Evolutionary conservation across 2,329 filamentous ascomycete genomes (phyloP), one percentile per base, ranked within the genome.

Genomic region (Grosmannia clavigera): DNA sequence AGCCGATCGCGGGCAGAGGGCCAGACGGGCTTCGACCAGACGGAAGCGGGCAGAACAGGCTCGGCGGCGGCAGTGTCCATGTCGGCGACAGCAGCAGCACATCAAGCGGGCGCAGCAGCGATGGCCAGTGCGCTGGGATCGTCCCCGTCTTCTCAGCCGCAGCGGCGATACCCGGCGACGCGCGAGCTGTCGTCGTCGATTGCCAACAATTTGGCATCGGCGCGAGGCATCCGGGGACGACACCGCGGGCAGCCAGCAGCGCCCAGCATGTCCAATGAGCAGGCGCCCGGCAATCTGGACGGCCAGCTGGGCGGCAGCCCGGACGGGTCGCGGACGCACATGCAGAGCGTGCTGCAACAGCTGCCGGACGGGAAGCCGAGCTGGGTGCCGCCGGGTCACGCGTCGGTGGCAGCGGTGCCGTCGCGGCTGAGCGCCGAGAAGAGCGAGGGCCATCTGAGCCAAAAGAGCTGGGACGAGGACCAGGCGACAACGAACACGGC

Each of bases 121-220:
- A 61, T 64, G 62, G 59, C 62, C 22, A 62, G 16, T 52, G 27
- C 56, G 29, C 61, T 5, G 62, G 16, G 54, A 11, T 43, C 35
- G 19, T 9, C 58, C 1, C 16, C 54, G 38, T 5, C 52, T 3
- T 29, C 50, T 25, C 5, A 38, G 9, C 4, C 31, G 38, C 76
- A 76, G 62, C 77, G 76, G 12, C 75, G 76, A 38, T 78, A 79
- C 75, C 69, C 83, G 70, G 68, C 82, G 71, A 77, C 82, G 31
- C 83, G 90, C 61, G 87, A 92, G 61, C 76, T 86, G 61, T 83
- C 86, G 3, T 90, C 90, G 0, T 95, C 90, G 1, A 95, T 96
- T 63, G 90, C 90, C 31, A 95, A 84, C 73, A 95, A 95, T 68
- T 75, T 96, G 52, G 91, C 91, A 16, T 90, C 90, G 16, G 90